Evolutionary conservation across 257 asterid species (phyloP).

Genomic region (Solanum chilense): DNA sequence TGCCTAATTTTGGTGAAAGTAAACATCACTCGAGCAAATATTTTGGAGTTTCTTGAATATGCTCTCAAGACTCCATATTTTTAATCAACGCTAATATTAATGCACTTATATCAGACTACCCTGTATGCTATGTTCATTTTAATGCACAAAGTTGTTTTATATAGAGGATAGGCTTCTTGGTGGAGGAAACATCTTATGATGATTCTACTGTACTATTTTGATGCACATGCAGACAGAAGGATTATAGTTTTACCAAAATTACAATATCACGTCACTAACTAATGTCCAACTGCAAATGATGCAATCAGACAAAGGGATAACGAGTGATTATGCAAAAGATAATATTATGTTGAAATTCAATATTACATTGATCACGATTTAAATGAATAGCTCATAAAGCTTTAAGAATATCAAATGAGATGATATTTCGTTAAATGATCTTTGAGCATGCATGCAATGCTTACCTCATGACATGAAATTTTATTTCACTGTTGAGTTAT

Average conservation of each 20-base stretch:
- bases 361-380: neutral
- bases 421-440: neutral
- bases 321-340: neutral
- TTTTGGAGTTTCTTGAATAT: neutral
- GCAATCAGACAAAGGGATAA: neutral
- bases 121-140: neutral
- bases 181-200: neutral
- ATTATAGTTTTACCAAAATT: neutral
- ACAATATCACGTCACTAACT: neutral
- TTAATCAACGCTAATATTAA: neutral
- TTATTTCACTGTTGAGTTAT: neutral
- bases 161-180: neutral
- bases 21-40: neutral
- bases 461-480: too few relatives aligned
- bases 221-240: neutral
- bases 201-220: neutral
- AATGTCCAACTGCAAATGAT: neutral
- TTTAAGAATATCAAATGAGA: neutral
- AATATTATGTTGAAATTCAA: too few relatives aligned
- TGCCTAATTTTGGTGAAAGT: neutral
- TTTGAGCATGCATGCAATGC: neutral
- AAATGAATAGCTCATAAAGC: neutral
- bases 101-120: neutral
- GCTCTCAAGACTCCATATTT: neutral
- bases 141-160: neutral